These are phyloP conservation scores for Metschnikowia koreensis DNA, from an alignment of 805 yeast genomes.

Conservation along the genomic window DNA sequence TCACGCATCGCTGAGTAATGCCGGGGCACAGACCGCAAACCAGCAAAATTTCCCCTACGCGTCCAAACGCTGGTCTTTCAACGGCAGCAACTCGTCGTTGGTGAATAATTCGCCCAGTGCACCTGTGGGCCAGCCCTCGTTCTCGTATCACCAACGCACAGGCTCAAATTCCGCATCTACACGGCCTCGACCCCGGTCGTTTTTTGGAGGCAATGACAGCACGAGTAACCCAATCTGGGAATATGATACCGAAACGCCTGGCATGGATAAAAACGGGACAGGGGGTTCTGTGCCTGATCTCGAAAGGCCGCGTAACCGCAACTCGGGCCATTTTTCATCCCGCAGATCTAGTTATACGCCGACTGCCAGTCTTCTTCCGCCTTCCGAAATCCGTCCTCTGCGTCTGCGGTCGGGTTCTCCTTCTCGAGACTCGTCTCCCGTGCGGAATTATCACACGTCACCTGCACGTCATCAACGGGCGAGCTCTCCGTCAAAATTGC, in stretches of 20 bases:
- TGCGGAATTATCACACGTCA: slow-evolving; percentile 12
- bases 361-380: slow-evolving; percentile 23
- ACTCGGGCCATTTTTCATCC: slow-evolving; percentile 21
- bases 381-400: slow-evolving; percentile 20
- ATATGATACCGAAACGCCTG: slow-evolving; percentile 19
- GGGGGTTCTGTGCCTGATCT: not conserved
- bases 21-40: not conserved
- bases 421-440: slow-evolving; percentile 32
- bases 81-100: slow-evolving; percentile 12
- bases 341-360: slow-evolving; percentile 12
- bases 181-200: slow-evolving; percentile 35
- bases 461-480: slow-evolving; percentile 11
- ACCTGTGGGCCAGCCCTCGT: slow-evolving; percentile 18
- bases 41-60: slow-evolving; percentile 3
- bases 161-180: slow-evolving; percentile 10
- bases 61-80: slow-evolving; percentile 10
- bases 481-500: slow-evolving; percentile 18
- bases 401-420: slow-evolving; percentile 30
- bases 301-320: slow-evolving; percentile 23
- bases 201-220: slow-evolving; percentile 28
- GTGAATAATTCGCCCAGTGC: slow-evolving; percentile 11
- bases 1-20: not conserved
- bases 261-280: not conserved
- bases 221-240: slow-evolving; percentile 29
- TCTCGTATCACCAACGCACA: slow-evolving; percentile 13